Base-by-base conservation (phyloP, 169 alveolate species). In the Plasmodium yoelii region DNA sequence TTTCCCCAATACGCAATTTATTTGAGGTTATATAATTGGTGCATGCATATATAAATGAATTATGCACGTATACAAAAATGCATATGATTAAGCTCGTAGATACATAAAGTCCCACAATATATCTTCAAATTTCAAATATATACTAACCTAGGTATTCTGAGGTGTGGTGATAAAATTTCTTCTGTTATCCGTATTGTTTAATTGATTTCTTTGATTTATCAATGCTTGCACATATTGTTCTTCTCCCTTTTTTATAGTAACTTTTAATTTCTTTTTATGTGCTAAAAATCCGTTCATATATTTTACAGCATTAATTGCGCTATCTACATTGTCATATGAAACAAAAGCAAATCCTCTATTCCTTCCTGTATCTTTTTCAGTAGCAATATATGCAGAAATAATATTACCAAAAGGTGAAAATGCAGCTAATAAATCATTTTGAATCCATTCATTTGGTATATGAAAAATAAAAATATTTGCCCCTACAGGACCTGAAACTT, bases 301-400 rank as follows among this genome's bases (percentile, higher is more conserved):
- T 72, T 94, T 93, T 42, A 96, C 97, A 28, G 98, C 98, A 87
- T 96, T 94, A 8, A 97, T 96, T 19, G 98, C 98, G 47, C 97
- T 84, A 57, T 94, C 96, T 10, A 94, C 94, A 70, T 92, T 90
- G 77, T 96, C 98, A 68, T 95, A 96, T 1, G 98, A 95, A 44
- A 96, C 98, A 91, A 96, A 96, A 24, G 97, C 99, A 80, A 91
- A 97, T 19, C 99, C 99, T 70, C 96, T 94, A 92, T 95, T 95
- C 65, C 98, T 75, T 53, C 98, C 98, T 46, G 97, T 94, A 46
- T 90, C 90, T 61, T 92, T 95, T 92, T 97, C 99, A 3, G 96
- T 84, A 70, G 98, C 98, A 53, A 97, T 95, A 55, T 97, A 92
- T 12, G 98, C 99, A 39, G 97, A 93, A 39, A 97, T 71, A 12